These are phyloP conservation scores for Tuber borchii DNA, from an alignment of 495 filamentous ascomycete genomes.

Conservation along the genomic window DNA sequence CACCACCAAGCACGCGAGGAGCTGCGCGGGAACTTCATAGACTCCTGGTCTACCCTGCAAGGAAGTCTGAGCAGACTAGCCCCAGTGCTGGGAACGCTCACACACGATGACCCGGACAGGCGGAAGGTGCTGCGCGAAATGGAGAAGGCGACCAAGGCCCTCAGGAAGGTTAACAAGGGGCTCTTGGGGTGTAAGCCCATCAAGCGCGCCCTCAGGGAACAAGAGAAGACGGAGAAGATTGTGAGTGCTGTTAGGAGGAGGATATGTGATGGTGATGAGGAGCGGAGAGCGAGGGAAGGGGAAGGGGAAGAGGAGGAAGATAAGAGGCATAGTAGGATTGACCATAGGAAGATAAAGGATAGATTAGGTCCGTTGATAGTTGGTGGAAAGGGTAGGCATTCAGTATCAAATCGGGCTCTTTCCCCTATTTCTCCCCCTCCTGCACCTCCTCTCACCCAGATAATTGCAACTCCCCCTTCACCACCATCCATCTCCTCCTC, in stretches of 20 bases:
- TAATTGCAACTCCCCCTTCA: not conserved
- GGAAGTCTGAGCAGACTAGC: conserved; percentile 5
- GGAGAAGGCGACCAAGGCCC: conserved; percentile 11
- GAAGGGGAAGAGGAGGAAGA: not conserved
- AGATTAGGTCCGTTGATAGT: not conserved
- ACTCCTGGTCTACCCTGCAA: conserved; percentile 17
- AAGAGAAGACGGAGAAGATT: conserved; percentile 18
- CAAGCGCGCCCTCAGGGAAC: conserved; percentile 8
- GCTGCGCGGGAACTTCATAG: conserved; percentile 14
- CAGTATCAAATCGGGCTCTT: not conserved
- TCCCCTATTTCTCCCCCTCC: not conserved
- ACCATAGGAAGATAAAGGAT: not conserved
- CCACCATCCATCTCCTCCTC: not conserved
- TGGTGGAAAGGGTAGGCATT: conserved; percentile 1
- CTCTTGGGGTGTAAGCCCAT: conserved; percentile 17
- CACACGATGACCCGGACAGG: conserved; percentile 15
- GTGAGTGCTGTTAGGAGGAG: conserved; percentile 15
- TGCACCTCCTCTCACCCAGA: not conserved
- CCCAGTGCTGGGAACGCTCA: conserved; percentile 10
- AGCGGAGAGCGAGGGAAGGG: not conserved
- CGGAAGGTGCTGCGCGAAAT: conserved; percentile 15
- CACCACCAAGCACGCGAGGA: conserved; percentile 14
- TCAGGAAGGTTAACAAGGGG: conserved; percentile 15
- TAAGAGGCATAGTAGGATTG: not conserved
- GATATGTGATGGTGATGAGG: conserved; percentile 2